phyloP scores from a whole-genome alignment of 768 basidiomycete species.

The Tricholoma furcatifolium region DNA sequence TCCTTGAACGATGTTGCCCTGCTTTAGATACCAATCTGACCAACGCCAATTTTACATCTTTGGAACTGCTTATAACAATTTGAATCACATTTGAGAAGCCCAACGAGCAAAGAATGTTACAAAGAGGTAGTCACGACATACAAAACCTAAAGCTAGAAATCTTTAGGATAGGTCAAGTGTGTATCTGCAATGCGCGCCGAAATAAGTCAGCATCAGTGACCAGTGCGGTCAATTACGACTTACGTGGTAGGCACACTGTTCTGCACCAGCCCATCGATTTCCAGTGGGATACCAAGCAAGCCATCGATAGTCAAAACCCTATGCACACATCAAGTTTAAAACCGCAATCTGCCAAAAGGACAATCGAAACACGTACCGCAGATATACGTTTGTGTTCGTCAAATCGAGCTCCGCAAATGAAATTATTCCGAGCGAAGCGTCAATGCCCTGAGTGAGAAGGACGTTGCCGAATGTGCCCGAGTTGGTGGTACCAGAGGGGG shows the following conservation, averaged over 20 bases:
- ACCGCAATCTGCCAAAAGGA: background rate
- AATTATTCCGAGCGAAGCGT: constrained; percentile 51
- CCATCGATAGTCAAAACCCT: constrained; percentile 26
- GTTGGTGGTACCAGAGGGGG: constrained; percentile 49
- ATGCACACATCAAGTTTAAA: background rate
- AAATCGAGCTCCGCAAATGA: constrained; percentile 55
- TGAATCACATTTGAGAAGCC: too few species aligned
- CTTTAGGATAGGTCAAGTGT: background rate
- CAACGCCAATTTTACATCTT: too few species aligned
- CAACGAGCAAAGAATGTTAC: too few species aligned
- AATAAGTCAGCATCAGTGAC: background rate
- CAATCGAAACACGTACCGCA: constrained; percentile 27
- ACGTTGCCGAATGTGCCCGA: constrained; percentile 59
- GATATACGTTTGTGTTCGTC: constrained; percentile 31
- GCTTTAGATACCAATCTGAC: too few species aligned
- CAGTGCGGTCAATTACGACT: constrained; percentile 8
- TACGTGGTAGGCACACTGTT: constrained; percentile 34
- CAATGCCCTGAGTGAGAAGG: constrained; percentile 49
- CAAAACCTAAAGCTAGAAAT: too few species aligned
- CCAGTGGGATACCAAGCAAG: constrained; percentile 31
- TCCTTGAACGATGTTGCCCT: too few species aligned
- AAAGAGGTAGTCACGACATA: too few species aligned
- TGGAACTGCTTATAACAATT: too few species aligned
- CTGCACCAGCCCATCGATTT: constrained; percentile 35
- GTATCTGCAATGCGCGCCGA: background rate